Base-by-base conservation (phyloP, 139 green algal genomes). In the Volvox africanus region DNA sequence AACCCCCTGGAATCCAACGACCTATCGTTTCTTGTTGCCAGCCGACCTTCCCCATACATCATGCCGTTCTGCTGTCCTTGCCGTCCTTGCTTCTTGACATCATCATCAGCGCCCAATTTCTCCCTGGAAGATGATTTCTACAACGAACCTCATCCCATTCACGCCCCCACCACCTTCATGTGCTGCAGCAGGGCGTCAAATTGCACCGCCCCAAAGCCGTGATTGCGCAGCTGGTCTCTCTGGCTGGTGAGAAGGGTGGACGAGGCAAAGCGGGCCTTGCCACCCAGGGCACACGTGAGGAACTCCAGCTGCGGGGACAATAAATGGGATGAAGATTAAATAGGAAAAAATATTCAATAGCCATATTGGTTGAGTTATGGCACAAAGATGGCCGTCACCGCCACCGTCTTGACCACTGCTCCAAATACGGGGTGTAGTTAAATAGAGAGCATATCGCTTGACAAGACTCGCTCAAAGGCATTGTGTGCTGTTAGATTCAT, bases 211-310 rank as follows among this genome's bases (percentile, higher is more conserved):
- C 86, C 86, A 61, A 90, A 90, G 32, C 86, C 86, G 55, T 85
- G 55, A 20, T 33, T 78, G 6, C 75, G 86, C 73, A 90, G 71
- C 73, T 90, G 86, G 50, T 90, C 86, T 16, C 86, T 75, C 86
- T 90, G 86, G 55, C 22, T 85, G 73, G 73, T 62, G 21, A 90
- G 75, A 32, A 90, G 73, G 50, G 73, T 84, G 55, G 86, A 90
- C 55, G 86, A 90, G 35, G 86, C 75, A 61, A 90, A 90, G 86
- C 86, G 86, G 20, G 73, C 86, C 86, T 90, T 90, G 32, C 86
- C 86, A 24, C 86, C 86, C 73, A 90, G 75, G 35, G 86, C 86
- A 32, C 86, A 90, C 0, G 86, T 73, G 73, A 90, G 73, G 86
- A 90, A 90, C 73, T 90, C 86, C 86, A 90, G 36, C 86, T 90